Evolutionary conservation across 139 green algal genomes (phyloP).

Genomic region (Zygnema circumcarinatum): DNA sequence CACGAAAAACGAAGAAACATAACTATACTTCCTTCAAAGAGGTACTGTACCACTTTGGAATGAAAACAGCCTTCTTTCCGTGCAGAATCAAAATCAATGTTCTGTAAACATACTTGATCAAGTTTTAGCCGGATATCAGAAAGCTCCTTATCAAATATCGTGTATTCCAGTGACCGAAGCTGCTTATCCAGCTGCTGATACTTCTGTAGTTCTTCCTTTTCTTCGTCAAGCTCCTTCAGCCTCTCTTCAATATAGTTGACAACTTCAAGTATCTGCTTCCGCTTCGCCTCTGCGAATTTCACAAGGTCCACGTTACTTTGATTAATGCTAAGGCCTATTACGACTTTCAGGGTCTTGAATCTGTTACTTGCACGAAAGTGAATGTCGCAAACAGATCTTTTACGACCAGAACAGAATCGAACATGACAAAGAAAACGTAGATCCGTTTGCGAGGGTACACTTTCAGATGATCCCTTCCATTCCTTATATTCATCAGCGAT

Average conservation of each 20-base stretch:
- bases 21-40: neutral
- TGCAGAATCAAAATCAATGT: too few species aligned
- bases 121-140: slow-evolving; percentile 59
- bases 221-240: slow-evolving; percentile 69
- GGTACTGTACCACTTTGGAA: neutral
- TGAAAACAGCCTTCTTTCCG: neutral
- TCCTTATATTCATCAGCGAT: too few species aligned
- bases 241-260: slow-evolving; percentile 68
- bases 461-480: too few species aligned
- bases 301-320: too few species aligned
- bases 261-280: slow-evolving; percentile 81
- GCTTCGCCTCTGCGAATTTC: slow-evolving; percentile 69
- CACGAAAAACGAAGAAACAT: slow-evolving; percentile 13
- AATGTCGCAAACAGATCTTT: too few species aligned
- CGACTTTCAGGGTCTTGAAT: too few species aligned
- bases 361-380: too few species aligned
- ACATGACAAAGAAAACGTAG: slow-evolving; percentile 3
- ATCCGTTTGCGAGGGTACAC: too few species aligned
- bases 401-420: neutral
- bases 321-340: too few species aligned
- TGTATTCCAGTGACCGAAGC: slow-evolving; percentile 87
- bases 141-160: slow-evolving; percentile 87
- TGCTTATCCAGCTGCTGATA: slow-evolving; percentile 86
- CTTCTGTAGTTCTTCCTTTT: slow-evolving; percentile 83
- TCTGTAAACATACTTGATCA: too few species aligned